Percentiles rank a stretch among this genome's conserved stretches.
phyloP scores from a whole-genome alignment of 2,329 filamentous ascomycete genomes.

The Tolypocladium ophioglossoides region DNA sequence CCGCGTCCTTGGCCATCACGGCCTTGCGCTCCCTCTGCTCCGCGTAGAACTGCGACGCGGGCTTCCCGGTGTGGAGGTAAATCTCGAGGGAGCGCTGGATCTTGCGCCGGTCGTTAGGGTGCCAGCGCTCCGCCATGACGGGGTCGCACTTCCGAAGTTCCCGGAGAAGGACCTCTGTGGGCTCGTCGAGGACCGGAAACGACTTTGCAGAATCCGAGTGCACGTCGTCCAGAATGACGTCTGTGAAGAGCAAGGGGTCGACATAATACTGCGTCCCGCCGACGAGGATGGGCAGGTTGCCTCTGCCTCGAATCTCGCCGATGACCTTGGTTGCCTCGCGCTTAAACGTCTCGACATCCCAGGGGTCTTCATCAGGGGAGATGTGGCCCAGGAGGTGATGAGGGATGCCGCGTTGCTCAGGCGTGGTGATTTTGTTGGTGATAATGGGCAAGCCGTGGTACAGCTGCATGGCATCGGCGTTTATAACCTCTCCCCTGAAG shows the following conservation, averaged over 20 bases:
- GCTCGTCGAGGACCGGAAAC: constrained; percentile 61
- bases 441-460: constrained; percentile 87
- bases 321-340: constrained; percentile 59
- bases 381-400: constrained; percentile 85
- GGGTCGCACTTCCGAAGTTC: constrained; percentile 76
- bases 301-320: constrained; percentile 64
- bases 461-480: constrained; percentile 96
- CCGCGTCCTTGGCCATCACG: constrained; percentile 12
- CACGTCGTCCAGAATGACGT: constrained; percentile 43
- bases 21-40: constrained; percentile 50
- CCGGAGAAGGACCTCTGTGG: constrained; percentile 61
- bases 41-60: constrained; percentile 77
- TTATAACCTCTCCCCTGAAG: constrained; percentile 90
- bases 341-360: constrained; percentile 73
- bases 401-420: constrained; percentile 68
- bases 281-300: constrained; percentile 79
- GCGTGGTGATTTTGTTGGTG: constrained; percentile 77
- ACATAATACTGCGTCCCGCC: constrained; percentile 96
- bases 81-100: constrained; percentile 87
- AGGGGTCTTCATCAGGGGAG: constrained; percentile 63
- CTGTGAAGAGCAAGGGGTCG: constrained; percentile 69
- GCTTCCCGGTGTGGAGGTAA: constrained; percentile 69
- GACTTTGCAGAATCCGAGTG: constrained; percentile 22
- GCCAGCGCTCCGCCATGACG: constrained; percentile 82
- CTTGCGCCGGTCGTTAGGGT: constrained; percentile 85